phyloP scores from a whole-genome alignment of 371 early-diverging fungal genomes.

The Cladochytrium tenue region DNA sequence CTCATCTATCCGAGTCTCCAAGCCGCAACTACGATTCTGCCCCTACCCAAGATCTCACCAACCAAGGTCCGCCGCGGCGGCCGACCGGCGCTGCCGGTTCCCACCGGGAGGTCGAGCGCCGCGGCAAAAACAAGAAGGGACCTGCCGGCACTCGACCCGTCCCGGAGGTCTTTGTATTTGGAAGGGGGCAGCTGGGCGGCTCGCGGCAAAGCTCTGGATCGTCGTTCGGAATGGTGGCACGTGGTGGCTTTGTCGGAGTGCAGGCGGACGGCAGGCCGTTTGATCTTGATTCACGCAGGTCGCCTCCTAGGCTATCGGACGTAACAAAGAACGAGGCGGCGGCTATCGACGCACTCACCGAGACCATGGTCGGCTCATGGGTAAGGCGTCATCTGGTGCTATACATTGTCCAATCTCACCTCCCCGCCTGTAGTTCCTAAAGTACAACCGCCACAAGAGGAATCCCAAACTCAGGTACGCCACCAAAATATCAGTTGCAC shows the following conservation, averaged over 20 bases:
- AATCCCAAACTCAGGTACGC: slow-evolving; percentile 21
- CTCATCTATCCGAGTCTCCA: no score
- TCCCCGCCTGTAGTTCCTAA: slow-evolving; percentile 32
- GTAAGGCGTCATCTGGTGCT: slow-evolving; percentile 20
- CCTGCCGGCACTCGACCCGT: neutral
- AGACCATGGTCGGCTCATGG: slow-evolving; percentile 45
- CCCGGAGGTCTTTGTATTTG: neutral
- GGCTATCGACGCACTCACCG: slow-evolving; percentile 27
- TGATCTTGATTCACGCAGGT: neutral
- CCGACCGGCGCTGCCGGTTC: no score
- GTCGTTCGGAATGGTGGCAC: neutral
- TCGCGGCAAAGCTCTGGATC: no score
- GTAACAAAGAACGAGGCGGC: neutral
- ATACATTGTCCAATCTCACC: neutral
- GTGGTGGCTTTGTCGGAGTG: neutral
- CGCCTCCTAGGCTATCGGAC: no score
- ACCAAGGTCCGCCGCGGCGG: no score
- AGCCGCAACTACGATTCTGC: no score
- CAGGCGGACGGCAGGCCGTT: neutral
- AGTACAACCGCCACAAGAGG: slow-evolving; percentile 35
- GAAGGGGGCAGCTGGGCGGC: neutral
- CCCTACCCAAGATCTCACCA: no score
- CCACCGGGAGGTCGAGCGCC: no score
- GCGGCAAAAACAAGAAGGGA: no score
- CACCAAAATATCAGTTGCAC: neutral